Evolutionary conservation across 371 early-diverging fungal species (phyloP), one percentile per base, ranked within the genome.

Genomic region (Coemansia sp.): DNA sequence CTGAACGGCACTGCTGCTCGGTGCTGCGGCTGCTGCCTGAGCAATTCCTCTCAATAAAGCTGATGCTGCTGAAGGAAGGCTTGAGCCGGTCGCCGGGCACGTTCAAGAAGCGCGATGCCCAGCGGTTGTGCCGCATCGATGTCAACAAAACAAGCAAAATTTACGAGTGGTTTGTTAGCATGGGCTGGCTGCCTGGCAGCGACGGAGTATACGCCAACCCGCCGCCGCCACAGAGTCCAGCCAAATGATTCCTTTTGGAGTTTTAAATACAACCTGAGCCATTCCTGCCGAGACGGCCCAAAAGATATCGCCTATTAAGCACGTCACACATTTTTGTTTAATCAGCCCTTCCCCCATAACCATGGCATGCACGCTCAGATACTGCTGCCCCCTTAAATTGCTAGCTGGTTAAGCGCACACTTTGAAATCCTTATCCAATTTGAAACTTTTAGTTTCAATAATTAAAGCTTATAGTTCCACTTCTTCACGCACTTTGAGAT

Each of bases 71-170:
- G 42, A 64, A 80, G 53, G 87, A 86, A 21, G 86, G 78, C 23
- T 53, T 57, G 55, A 57, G 56, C 11, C 63, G 68, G 5, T 7
- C 37, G 58, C 67, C 72, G 4, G 78, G 78, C 12, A n/a, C 80
- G 20, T 89, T 90, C 72, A 78, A 86, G 33, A 90, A 89, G 74
- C 84, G 86, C 65, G 89, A 90, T 75, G 90, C 90, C 9, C 90
- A 90, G 79, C 86, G 87, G 59, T 64, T 89, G 23, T 87, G 88
- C 52, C 86, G 86, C 16, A 85, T 90, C 33, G 89, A 90, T 68
- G 90, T 90, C 69, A 90, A 90, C 84, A 90, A 90, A 71, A 88
- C 89, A 26, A 86, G 86, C 65, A 84, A 84, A 52, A 79, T 90
- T 6, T 89, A 88, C 84, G 85, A 86, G 63, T 84, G 84, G 69